These are phyloP conservation scores for Psilocybe azurescens DNA, from an alignment of 768 basidiomycete genomes.

Conservation along the genomic window DNA sequence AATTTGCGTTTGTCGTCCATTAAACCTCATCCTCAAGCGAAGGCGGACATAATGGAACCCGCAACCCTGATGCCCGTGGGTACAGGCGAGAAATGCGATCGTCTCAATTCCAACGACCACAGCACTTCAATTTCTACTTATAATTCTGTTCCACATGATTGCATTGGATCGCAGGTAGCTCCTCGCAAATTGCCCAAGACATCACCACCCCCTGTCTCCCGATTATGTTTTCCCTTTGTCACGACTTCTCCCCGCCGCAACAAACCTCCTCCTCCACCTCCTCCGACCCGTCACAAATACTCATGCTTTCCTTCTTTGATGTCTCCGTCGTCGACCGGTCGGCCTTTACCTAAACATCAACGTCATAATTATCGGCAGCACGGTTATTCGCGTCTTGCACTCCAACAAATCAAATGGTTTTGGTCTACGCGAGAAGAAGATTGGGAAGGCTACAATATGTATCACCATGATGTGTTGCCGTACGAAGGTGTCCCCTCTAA, in stretches of 20 bases:
- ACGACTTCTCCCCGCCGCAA: slow-evolving; percentile 23
- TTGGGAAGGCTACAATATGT: slow-evolving; percentile 44
- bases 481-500: slow-evolving; percentile 12
- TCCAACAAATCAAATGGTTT: slow-evolving; percentile 64
- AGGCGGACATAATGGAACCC: neutral
- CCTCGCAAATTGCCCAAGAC: slow-evolving; percentile 25
- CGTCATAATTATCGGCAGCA: slow-evolving; percentile 58
- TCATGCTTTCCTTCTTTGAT: slow-evolving; percentile 45
- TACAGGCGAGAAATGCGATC: neutral
- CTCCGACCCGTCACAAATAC: slow-evolving; percentile 35
- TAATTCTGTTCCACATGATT: slow-evolving; percentile 8
- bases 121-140: neutral
- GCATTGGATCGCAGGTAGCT: slow-evolving; percentile 21
- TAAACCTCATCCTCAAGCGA: slow-evolving; percentile 13
- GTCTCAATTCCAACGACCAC: neutral
- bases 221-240: slow-evolving; percentile 29
- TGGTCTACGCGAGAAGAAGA: slow-evolving; percentile 63
- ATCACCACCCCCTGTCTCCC: slow-evolving; percentile 26
- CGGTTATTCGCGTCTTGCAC: slow-evolving; percentile 66
- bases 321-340: slow-evolving; percentile 28
- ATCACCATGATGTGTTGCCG: slow-evolving; percentile 8
- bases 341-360: slow-evolving; percentile 31
- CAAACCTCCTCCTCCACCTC: slow-evolving; percentile 21
- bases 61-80: neutral
- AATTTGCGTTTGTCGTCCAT: slow-evolving; percentile 17